These are phyloP conservation scores for Colletotrichum simmondsii DNA, from an alignment of 2,329 filamentous ascomycete genomes.

Conservation along the genomic window DNA sequence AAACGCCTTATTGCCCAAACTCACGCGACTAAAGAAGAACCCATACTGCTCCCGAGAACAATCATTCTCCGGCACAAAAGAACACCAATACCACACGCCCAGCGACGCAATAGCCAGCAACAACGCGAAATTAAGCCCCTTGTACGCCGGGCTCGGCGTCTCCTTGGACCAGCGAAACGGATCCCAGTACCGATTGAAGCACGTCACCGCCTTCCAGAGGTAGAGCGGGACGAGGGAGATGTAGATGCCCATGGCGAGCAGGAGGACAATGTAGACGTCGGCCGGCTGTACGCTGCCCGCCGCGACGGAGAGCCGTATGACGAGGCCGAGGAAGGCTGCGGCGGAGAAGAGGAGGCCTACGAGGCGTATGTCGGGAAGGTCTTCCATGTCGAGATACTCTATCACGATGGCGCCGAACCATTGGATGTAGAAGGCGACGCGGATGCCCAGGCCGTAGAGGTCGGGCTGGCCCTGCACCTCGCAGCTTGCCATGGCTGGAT, in stretches of 20 bases:
- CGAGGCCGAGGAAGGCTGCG: constrained; percentile 39
- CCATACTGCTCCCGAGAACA: constrained; percentile 41
- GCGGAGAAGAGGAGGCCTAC: constrained; percentile 46
- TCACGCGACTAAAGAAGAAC: constrained; percentile 45
- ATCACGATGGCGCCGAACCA: constrained; percentile 48
- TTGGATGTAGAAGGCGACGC: constrained; percentile 47
- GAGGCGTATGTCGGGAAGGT: constrained; percentile 43
- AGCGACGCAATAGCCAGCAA: constrained; percentile 42
- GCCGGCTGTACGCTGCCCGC: constrained; percentile 37
- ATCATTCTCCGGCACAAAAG: constrained; percentile 38
- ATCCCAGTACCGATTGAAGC: constrained; percentile 44
- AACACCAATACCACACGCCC: constrained; percentile 46
- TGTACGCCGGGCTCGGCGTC: constrained; percentile 39
- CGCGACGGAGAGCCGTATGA: constrained; percentile 39
- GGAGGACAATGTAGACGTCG: constrained; percentile 46
- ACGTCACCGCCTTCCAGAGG: constrained; percentile 45
- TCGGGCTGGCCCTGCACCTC: constrained; percentile 40
- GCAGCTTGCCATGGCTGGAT: constrained; percentile 39
- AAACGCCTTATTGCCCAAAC: constrained; percentile 41
- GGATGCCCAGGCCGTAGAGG: constrained; percentile 49
- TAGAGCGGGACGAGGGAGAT: constrained; percentile 46
- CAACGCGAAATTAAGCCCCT: constrained; percentile 39
- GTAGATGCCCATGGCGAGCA: constrained; percentile 44
- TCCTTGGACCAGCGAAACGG: constrained; percentile 43
- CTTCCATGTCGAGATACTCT: constrained; percentile 43